A percentile compares a stretch with the other conserved stretches of the same genome.
phyloP scores from a whole-genome alignment of 495 filamentous ascomycete species.

The Hypoxylon fragiforme region DNA sequence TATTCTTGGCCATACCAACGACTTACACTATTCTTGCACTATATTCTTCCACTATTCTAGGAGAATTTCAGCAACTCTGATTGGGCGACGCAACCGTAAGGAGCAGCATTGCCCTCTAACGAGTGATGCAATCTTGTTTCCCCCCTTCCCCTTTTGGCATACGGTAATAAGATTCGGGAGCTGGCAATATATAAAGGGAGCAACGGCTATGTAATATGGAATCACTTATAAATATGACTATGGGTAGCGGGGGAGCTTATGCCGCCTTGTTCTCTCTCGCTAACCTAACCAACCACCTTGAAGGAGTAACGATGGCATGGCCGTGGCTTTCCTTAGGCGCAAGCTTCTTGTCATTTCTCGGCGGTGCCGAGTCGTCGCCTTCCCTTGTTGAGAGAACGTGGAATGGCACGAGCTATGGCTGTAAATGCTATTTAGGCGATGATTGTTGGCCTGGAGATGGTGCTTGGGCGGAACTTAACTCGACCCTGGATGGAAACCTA shows the following conservation, averaged over 20 bases:
- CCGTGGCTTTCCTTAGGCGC: conserved; percentile 6
- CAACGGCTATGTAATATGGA: no score
- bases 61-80: no score
- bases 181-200: no score
- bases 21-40: no score
- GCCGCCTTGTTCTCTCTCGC: not conserved
- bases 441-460: conserved; percentile 46
- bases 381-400: conserved; percentile 34
- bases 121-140: no score
- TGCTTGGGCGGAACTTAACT: conserved; percentile 44
- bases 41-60: no score
- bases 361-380: conserved; percentile 2
- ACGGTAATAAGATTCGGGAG: no score
- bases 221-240: conserved; percentile 6
- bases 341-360: conserved; percentile 7
- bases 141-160: no score
- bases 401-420: conserved; percentile 42
- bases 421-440: conserved; percentile 49
- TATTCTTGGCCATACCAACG: conserved; percentile 4
- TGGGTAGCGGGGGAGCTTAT: not conserved
- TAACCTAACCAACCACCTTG: not conserved
- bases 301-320: conserved; percentile 19
- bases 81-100: no score
- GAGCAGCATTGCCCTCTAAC: no score
- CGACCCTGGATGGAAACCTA: conserved; percentile 45